Evolutionary conservation across 2,329 filamentous ascomycete species (phyloP), one percentile per base, ranked within the genome.

Genomic region (Harringtonia aguacate): DNA sequence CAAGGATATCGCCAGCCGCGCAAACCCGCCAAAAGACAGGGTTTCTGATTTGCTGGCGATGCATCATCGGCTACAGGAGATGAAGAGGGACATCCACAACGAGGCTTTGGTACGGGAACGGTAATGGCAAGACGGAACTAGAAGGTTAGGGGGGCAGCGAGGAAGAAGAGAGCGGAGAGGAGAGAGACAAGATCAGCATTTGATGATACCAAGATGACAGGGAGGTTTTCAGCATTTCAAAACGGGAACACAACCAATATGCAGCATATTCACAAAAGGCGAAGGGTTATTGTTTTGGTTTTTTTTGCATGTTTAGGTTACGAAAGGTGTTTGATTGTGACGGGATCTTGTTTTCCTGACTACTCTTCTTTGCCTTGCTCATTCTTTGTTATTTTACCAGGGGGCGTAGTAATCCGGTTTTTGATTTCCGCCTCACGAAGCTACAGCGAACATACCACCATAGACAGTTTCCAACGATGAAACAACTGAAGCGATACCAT

Each of bases 1-100:
- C 54, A 58, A 67, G 47, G 70, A 80, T 58, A 67, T 82, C 46
- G 60, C 63, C 17, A 65, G 58, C 7, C 53, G 73, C 50, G 63
- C 67, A 31, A 65, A 75, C 41, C 74, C 77, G 4, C 66, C 69
- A 1, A 61, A 68, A 46, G 63, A 70, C 15, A 70, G 74, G 54
- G 58, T 81, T 41, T 61, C 62, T 7, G 58, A 71, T 39, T 56
- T 81, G 37, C 53, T 71, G 27, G 66, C 72, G 14, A 74, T 81
- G 75, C 70, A 73, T 45, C 60, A 67, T 24, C 64, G 69, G 29
- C 60, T 82, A 39, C 64, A 69, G 50, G 51, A 51, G n/a, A 70
- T 81, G 69, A 81, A 81, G 65, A 63, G 57, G 50, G 68, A 77
- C 46, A 81, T 82, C 36, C 72, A 77, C 52, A 60, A 59, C 50